Evolutionary conservation across 768 basidiomycete genomes (phyloP).

Genomic region (Amanita rimosa): DNA sequence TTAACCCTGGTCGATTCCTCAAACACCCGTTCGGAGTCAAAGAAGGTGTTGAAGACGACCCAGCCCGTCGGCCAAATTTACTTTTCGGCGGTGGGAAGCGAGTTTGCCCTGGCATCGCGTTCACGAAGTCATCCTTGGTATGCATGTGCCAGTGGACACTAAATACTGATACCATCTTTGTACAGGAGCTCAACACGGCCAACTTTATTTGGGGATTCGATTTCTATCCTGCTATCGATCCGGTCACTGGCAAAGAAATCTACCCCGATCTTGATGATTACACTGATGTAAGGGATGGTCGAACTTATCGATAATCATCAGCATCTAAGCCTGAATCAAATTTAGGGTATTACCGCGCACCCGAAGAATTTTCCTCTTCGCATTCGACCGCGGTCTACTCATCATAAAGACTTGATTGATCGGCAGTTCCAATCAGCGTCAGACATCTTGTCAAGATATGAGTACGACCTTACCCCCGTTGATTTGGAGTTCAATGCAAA

Average conservation of each 20-base stretch:
- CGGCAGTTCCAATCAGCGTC: conserved; percentile 5
- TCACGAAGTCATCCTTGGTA: conserved; percentile 13
- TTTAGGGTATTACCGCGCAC: conserved; percentile 8
- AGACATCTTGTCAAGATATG: conserved; percentile 5
- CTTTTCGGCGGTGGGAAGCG: conserved; percentile 12
- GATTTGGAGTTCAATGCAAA: conserved; percentile 7
- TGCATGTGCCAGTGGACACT: conserved; percentile 6
- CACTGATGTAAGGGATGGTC: conserved; percentile 1
- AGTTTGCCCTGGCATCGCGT: conserved; percentile 15
- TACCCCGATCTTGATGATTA: conserved; percentile 6
- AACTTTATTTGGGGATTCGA: conserved; percentile 16
- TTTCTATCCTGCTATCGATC: conserved; percentile 10
- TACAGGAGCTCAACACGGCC: neutral
- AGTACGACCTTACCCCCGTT: conserved; percentile 5
- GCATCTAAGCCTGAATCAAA: neutral
- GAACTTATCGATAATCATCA: neutral
- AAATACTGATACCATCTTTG: neutral
- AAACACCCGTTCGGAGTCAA: conserved; percentile 9
- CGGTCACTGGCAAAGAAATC: conserved; percentile 7
- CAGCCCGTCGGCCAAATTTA: conserved; percentile 10
- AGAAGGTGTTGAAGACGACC: conserved; percentile 11
- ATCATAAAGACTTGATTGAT: conserved; percentile 7
- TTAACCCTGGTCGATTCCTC: conserved; percentile 15
- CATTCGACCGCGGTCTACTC: conserved; percentile 7
- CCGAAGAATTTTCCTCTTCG: conserved; percentile 8